Base-by-base conservation (phyloP, 495 filamentous ascomycete species). In the Podospora tetraspora region DNA sequence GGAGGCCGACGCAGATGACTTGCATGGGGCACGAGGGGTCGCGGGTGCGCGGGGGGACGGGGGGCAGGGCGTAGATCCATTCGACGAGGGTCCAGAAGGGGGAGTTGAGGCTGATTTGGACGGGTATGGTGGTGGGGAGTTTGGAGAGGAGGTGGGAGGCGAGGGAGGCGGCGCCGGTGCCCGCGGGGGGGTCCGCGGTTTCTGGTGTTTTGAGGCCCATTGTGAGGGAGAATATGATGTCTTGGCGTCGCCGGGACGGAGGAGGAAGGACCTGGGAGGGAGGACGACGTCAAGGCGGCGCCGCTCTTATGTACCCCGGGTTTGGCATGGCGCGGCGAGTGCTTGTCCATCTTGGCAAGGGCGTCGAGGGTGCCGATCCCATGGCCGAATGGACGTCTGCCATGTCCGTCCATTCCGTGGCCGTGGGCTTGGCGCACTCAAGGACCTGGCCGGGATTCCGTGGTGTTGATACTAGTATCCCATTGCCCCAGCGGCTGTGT, bases 1-100 rank as follows among this genome's bases (percentile, higher is more conserved):
- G 87, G 88, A 1, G 86, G 88, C 68, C 87, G 80, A 66, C 86
- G 83, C 83, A 34, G 91, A 89, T 21, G 88, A 86, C 24, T 86
- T 84, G 32, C 86, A 84, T 68, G 80, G 78, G 73, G 85, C 61
- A 6, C 34, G 56, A 3, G 62, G 68, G 7, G 68, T 81, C 78
- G 72, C 86, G 70, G 71, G 6, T 70, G 37, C 32, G 29, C 62
- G 27, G 63, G 43, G 58, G 43, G 8, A 30, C n/a, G 57, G 43
- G 43, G 24, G 63, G 74, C 5, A 71, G 62, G 25, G 56, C 59
- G 58, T 78, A 77, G 27, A 78, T 59, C 37, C 67, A 62, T 23
- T 78, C 74, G 69, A 76, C 58, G 59, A 77, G 56, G 25, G n/a
- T n/a, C 73, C 72, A 78, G 56, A 70, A 58, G 24, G 34, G 69